Evolutionary conservation across 345 rosid genomes (phyloP), one percentile per base, ranked within the genome.

Genomic region (Eucalyptus fibrosa): DNA sequence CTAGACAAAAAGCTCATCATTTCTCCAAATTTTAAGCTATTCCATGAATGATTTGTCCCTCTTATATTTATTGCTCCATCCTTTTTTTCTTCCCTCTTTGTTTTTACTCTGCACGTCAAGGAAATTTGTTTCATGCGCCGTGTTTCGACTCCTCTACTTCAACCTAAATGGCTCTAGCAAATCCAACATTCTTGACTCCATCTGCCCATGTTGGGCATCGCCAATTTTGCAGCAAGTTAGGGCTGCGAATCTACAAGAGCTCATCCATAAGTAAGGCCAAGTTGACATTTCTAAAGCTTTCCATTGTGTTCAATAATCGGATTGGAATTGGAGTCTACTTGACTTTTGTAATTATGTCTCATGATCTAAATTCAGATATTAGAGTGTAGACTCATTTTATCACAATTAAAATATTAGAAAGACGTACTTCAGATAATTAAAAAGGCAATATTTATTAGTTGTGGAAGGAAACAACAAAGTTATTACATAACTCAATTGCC

Each of bases 61-160:
- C 69, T 60, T 28, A 12, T 60, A 12, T 17, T 28, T 60, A 28
- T 12, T 28, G 32, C 69, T 60, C 69, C n/a, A 28, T 60, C 32
- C 24, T 53, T 53, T 53, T 60, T 60, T 60, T 60, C 13, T 59
- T 59, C 14, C 12, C 9, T 60, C 69, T 60, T 9, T 12, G 1
- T 60, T 60, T 60, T 60, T 60, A 28, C 17, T 13, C 69, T 6
- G 8, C 32, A 59, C 65, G 3, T 59, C 30, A 59, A 95, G 92
- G 99, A 98, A 93, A 89, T 97, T 87, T 97, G 97, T 87, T 98
- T 98, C 93, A 97, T 96, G 91, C 96, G 98, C 17, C 97, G 94
- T 81, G 99, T 51, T 18, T 51, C 99, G 7, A 96, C 98, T 88
- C 97, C 97, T 28, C 97, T 51, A 3, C 23, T 18, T 51, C 56